Base-by-base conservation (phyloP, 2,329 filamentous ascomycete species). In the Colletotrichum echinochloae region DNA sequence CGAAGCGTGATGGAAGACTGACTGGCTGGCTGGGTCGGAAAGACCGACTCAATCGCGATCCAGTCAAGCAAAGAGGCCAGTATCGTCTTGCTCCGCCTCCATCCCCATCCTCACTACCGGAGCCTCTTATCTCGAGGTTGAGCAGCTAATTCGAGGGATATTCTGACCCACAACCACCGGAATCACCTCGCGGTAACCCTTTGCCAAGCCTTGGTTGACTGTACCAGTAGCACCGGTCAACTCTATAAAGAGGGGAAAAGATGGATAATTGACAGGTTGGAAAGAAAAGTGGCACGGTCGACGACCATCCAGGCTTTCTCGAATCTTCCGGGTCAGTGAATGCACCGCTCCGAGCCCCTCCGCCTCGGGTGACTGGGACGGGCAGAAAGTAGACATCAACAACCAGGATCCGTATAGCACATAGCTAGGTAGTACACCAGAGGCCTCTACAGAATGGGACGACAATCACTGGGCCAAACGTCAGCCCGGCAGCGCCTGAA, bases 401-500 rank as follows among this genome's bases (percentile, higher is more conserved):
- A 55, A n/a, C n/a, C n/a, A n/a, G n/a, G n/a, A n/a, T n/a, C n/a
- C n/a, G n/a, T n/a, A n/a, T n/a, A n/a, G n/a, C n/a, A n/a, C n/a
- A n/a, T n/a, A n/a, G n/a, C n/a, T n/a, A n/a, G n/a, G n/a, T n/a
- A 16, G 52, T 8, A 26, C n/a, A n/a, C n/a, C 11, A 9, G 16
- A 33, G 23, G 8, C 49, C 28, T 37, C 14, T 60, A 33, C 7
- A 20, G 35, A 33, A 8, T 33, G 16, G 48, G 16, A 4, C 14
- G 23, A 20, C 51, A 30, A 51, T 52, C 35, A 44, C 48, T 26
- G 26, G 46, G 57, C 67, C 54, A 51, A 33, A n/a, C 64, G 64
- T 67, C 63, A 59, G 49, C 67, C 64, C n/a, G n/a, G n/a, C 39
- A 66, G 49, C 39, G 57, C 63, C 20, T 30, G 12, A 26, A 16